These are phyloP conservation scores for Sphaerulina vaccinii DNA, from an alignment of 2,329 filamentous ascomycete species.

Conservation along the genomic window DNA sequence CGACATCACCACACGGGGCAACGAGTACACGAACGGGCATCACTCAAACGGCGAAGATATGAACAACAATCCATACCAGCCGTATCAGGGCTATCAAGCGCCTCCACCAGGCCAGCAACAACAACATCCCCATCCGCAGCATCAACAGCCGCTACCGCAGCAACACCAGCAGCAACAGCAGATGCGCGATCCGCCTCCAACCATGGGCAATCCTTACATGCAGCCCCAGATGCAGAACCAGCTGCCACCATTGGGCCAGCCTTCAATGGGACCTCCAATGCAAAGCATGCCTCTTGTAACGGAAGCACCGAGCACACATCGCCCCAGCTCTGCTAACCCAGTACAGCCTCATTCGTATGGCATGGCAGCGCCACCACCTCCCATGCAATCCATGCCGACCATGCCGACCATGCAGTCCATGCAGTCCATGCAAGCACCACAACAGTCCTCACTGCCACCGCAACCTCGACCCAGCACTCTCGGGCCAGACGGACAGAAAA, in stretches of 20 bases:
- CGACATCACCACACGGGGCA: slow-evolving; percentile 17
- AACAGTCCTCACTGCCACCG: slow-evolving; percentile 20
- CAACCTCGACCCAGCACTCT: slow-evolving; percentile 12
- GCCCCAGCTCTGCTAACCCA: slow-evolving; percentile 24
- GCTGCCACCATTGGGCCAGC: slow-evolving; percentile 25
- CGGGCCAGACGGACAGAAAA: slow-evolving; percentile 19
- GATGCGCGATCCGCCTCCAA: slow-evolving; percentile 15
- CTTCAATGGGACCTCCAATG: slow-evolving; percentile 18
- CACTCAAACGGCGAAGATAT: slow-evolving; percentile 24
- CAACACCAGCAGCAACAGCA: slow-evolving; percentile 23
- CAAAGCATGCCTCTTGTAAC: slow-evolving; percentile 13
- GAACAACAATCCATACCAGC: slow-evolving; percentile 28
- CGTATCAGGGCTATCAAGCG: slow-evolving; percentile 24
- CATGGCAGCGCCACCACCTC: slow-evolving; percentile 15
- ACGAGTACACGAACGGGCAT: slow-evolving; percentile 25
- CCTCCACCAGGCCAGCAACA: slow-evolving; percentile 8
- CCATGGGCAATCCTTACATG: slow-evolving; percentile 20
- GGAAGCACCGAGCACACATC: slow-evolving; percentile 21
- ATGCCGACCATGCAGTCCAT: not conserved
- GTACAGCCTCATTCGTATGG: slow-evolving; percentile 20
- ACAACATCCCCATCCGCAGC: slow-evolving; percentile 14
- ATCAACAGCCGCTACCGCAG: slow-evolving; percentile 16
- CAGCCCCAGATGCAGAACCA: slow-evolving; percentile 27
- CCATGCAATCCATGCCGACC: slow-evolving; percentile 16
- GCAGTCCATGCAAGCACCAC: slow-evolving; percentile 18